Percentiles rank a stretch among this genome's conserved stretches.
Conservation (phyloP, 2,329 filamentous ascomycete genomes). For the Claviceps capensis region DNA sequence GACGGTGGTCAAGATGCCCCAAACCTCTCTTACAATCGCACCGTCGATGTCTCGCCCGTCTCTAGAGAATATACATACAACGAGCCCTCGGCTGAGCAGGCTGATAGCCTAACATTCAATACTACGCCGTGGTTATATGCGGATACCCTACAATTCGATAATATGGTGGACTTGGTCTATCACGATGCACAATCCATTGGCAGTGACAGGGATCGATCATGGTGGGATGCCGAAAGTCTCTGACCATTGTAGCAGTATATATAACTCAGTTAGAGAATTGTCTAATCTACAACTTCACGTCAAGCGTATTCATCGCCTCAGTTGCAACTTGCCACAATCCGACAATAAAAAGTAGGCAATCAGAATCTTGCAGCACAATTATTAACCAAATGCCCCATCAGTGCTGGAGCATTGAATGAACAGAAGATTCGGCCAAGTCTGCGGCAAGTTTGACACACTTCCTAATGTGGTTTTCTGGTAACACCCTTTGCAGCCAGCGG, state of each 20-base stretch:
- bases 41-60: constrained; percentile 11
- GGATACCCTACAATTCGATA: constrained; percentile 25
- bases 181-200: constrained; percentile 16
- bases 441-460: background rate
- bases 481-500: background rate
- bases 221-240: constrained; percentile 30
- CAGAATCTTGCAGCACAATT: no score
- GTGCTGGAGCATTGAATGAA: no score
- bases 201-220: constrained; percentile 17
- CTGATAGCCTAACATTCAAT: constrained; percentile 25
- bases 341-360: background rate
- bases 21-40: constrained; percentile 22
- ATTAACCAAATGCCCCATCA: no score
- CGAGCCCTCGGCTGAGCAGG: constrained; percentile 18
- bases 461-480: background rate
- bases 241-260: constrained; percentile 19
- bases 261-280: background rate
- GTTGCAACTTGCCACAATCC: background rate
- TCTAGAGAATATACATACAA: constrained; percentile 15
- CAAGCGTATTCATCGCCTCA: no score
- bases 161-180: constrained; percentile 22
- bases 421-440: background rate
- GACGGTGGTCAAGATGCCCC: constrained; percentile 37
- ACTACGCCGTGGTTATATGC: constrained; percentile 30
- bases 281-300: no score